Evolutionary conservation across 768 basidiomycete species (phyloP).

Genomic region (Hypholoma sublateritium): DNA sequence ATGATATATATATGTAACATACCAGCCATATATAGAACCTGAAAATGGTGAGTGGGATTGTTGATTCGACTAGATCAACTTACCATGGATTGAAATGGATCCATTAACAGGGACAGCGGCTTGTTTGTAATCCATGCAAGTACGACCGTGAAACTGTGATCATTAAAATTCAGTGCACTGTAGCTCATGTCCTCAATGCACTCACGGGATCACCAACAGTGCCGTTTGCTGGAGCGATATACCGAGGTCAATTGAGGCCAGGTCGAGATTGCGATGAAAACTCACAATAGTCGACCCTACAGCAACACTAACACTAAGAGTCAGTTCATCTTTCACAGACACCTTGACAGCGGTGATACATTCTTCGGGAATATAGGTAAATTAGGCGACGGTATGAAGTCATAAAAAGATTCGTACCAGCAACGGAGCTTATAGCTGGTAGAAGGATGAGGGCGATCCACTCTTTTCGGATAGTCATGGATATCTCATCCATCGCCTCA

Average conservation of each 20-base stretch:
- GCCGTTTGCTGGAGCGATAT: constrained; percentile 57
- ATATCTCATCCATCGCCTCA: constrained; percentile 79
- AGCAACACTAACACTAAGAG: constrained; percentile 81
- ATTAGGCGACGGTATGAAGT: background rate
- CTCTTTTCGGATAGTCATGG: constrained; percentile 71
- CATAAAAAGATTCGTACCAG: constrained; percentile 42
- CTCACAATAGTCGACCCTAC: constrained; percentile 76
- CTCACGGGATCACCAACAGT: constrained; percentile 73
- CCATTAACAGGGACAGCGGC: constrained; percentile 79
- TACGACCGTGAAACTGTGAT: constrained; percentile 63
- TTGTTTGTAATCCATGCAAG: constrained; percentile 83
- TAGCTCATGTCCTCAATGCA: too few relatives aligned
- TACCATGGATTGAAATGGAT: constrained; percentile 76
- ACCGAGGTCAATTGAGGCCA: background rate
- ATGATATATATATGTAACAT: background rate
- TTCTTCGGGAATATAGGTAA: constrained; percentile 40
- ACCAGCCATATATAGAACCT: constrained; percentile 54
- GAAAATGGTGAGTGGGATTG: background rate
- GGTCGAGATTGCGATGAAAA: background rate
- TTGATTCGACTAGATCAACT: constrained; percentile 19
- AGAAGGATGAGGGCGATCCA: constrained; percentile 90
- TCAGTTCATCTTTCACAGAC: constrained; percentile 82
- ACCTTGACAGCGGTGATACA: constrained; percentile 88
- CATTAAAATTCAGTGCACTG: background rate
- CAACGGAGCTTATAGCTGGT: constrained; percentile 79